Percentiles rank a stretch among this genome's conserved stretches.
These are phyloP conservation scores for Acanthochlamys bracteata DNA, from an alignment of 106 monocot genomes.

Conservation along the genomic window DNA sequence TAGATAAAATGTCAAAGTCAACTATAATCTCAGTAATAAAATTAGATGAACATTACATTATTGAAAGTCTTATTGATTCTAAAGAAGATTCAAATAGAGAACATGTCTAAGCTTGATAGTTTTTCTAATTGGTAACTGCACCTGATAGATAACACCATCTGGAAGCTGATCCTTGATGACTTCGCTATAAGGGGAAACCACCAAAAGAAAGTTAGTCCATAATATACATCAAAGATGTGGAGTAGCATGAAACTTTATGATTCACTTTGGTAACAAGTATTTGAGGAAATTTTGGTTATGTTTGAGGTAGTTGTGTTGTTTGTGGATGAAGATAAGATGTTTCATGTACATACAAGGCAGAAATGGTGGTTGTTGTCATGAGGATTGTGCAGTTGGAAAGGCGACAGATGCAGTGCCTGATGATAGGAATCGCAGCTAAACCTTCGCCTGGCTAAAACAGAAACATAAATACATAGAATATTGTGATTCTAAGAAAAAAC, in stretches of 20 bases:
- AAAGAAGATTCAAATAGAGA: too few relatives aligned
- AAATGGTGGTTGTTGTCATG: slow-evolving; percentile 77
- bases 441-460: slow-evolving; percentile 54
- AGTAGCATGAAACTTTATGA: too few relatives aligned
- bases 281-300: too few relatives aligned
- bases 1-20: too few relatives aligned
- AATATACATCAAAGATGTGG: slow-evolving; percentile 1
- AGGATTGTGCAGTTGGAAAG: slow-evolving; percentile 36
- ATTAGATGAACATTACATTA: neutral
- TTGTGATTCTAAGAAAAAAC: neutral
- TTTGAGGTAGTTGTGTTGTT: neutral
- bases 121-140: slow-evolving; percentile 3
- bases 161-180: slow-evolving; percentile 82
- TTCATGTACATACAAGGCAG: slow-evolving; percentile 64
- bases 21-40: neutral
- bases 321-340: neutral
- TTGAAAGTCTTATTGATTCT: neutral
- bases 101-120: too few relatives aligned
- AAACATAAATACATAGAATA: too few relatives aligned
- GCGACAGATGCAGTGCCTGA: slow-evolving; percentile 46
- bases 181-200: slow-evolving; percentile 35
- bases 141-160: slow-evolving; percentile 81
- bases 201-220: neutral
- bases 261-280: too few relatives aligned
- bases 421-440: slow-evolving; percentile 67